Conservation (phyloP, 2,329 filamentous ascomycete species). For the Penicillium sp. region DNA sequence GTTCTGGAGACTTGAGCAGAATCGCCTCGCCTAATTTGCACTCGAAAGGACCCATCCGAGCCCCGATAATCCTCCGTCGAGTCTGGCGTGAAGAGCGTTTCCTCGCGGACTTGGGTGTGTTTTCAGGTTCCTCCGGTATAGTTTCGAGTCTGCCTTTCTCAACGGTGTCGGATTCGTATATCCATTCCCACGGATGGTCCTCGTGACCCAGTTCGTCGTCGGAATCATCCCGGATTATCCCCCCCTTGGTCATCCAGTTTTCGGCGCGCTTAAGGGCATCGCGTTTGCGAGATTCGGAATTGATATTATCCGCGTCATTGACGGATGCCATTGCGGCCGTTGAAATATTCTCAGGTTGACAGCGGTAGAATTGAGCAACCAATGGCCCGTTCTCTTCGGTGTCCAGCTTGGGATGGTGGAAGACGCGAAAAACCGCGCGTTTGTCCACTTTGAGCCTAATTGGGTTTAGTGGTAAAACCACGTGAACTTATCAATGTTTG, state of each 20-base stretch:
- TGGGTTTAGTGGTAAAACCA: constrained; percentile 4
- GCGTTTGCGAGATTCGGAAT: constrained; percentile 22
- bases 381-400: constrained; percentile 4
- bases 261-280: constrained; percentile 46
- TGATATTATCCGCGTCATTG: constrained; percentile 22
- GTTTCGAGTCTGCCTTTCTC: constrained; percentile 25
- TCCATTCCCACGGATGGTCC: constrained; percentile 79
- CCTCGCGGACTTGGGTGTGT: constrained; percentile 31
- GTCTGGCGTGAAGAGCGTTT: constrained; percentile 37
- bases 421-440: constrained; percentile 35
- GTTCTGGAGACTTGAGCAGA: constrained; percentile 83
- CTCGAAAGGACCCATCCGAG: constrained; percentile 78
- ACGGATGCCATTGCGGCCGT: constrained; percentile 26
- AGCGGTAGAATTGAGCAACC: not conserved
- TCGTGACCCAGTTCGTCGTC: constrained; percentile 83
- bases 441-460: constrained; percentile 37
- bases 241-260: constrained; percentile 62
- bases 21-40: constrained; percentile 83
- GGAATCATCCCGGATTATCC: constrained; percentile 75
- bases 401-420: constrained; percentile 7
- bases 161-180: constrained; percentile 59
- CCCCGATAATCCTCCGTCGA: constrained; percentile 70
- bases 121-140: constrained; percentile 23
- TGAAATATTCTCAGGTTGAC: not conserved
- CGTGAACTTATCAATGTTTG: not conserved